Evolutionary conservation across 2,329 filamentous ascomycete species (phyloP).

Genomic region (Colletotrichum tofieldiae): DNA sequence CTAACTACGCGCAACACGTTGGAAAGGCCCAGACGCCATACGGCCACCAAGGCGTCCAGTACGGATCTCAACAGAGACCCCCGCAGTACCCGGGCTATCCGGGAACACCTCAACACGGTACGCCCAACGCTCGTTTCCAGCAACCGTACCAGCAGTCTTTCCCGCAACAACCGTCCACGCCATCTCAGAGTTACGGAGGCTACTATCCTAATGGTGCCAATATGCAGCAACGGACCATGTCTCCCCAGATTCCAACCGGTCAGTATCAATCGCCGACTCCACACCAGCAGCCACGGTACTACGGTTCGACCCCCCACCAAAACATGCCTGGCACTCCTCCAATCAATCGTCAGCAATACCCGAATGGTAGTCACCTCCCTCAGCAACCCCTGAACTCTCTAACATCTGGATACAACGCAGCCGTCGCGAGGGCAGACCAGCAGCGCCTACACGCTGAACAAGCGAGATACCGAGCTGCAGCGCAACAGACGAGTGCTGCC

Average conservation of each 20-base stretch:
- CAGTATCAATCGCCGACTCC: conserved; percentile 55
- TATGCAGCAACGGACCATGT: conserved; percentile 60
- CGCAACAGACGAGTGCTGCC: conserved; percentile 59
- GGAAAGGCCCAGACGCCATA: conserved; percentile 68
- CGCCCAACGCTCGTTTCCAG: conserved; percentile 60
- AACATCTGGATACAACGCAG: conserved; percentile 34
- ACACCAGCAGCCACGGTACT: conserved; percentile 43
- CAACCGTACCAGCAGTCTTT: conserved; percentile 55
- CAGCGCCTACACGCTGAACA: conserved; percentile 62
- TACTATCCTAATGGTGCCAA: conserved; percentile 63
- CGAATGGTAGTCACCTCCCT: conserved; percentile 52
- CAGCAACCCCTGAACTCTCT: conserved; percentile 48
- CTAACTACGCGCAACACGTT: conserved; percentile 65
- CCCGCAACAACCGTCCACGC: conserved; percentile 55
- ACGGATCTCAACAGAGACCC: conserved; percentile 62
- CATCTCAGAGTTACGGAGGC: conserved; percentile 54
- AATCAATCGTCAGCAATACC: conserved; percentile 48
- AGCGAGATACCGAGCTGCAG: conserved; percentile 64
- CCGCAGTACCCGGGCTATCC: conserved; percentile 57
- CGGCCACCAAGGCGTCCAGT: conserved; percentile 67
- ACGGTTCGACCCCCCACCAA: conserved; percentile 47
- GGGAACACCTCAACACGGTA: conserved; percentile 56
- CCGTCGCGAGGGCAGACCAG: conserved; percentile 34
- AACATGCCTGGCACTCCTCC: conserved; percentile 47
- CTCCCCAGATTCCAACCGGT: conserved; percentile 60